Evolutionary conservation across 352 stramenopile species (phyloP), one percentile per base, ranked within the genome.

Genomic region (Phytophthora capsici): DNA sequence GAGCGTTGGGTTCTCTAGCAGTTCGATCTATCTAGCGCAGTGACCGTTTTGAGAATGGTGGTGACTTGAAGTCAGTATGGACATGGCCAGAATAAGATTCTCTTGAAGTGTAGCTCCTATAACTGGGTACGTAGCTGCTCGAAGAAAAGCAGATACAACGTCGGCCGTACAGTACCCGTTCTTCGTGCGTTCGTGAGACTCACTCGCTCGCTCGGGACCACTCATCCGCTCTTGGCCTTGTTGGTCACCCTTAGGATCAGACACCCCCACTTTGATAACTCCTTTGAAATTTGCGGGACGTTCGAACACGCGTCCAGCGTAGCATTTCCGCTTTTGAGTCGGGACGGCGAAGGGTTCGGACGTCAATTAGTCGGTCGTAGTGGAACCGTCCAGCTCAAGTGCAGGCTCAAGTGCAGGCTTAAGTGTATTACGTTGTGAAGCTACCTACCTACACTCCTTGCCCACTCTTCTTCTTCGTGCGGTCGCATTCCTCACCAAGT

Each of bases 241-340:
- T 61, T 70, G 47, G 63, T 65, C 62, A 41, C 22, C n/a, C 28
- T 34, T 51, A 34, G 52, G 40, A 34, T 58, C 23, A 59, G 50
- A 26, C 47, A 13, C 17, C 17, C 20, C 43, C 56, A 49, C 34
- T 47, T 13, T 34, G 48, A 32, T 46, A 20, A 43, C 26, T 51
- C 45, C 19, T 13, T n/a, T n/a, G n/a, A 28, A 6, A 1, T 28
- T 47, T 30, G 45, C 43, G 22, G 55, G 55, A 57, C 56, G 8
- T 34, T 32, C 19, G 38, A 50, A n/a, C 22, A 28, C 57, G 52
- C 32, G 20, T 47, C 47, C 12, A 60, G 53, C 53, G 46, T 58
- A 53, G 61, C 62, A 52, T 50, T 65, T 48, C 13, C n/a, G 25
- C 23, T 30, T 49, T 37, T 50, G 36, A 58, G 50, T 58, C 50